These are phyloP conservation scores for Stagonosporopsis tanaceti DNA, from an alignment of 2,329 filamentous ascomycete species.

Conservation along the genomic window DNA sequence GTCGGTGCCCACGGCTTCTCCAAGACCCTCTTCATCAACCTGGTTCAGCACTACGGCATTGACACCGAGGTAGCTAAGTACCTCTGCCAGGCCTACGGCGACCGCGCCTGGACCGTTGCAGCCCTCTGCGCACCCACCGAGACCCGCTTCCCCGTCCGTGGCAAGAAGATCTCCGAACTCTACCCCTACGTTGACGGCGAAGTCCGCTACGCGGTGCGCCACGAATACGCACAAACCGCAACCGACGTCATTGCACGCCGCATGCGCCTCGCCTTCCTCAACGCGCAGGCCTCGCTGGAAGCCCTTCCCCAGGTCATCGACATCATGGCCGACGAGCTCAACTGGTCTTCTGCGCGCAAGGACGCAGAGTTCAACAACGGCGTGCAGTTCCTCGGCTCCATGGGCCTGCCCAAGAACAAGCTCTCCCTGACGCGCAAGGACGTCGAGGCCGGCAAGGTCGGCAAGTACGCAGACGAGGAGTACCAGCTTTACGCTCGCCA, in stretches of 20 bases:
- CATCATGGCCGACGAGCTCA: conserved; percentile 83
- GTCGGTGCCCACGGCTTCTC: conserved; percentile 87
- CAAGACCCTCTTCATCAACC: conserved; percentile 91
- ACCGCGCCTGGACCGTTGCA: conserved; percentile 90
- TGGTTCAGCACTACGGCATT: conserved; percentile 91
- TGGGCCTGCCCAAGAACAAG: conserved; percentile 68
- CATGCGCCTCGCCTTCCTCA: conserved; percentile 87
- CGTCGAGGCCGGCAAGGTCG: conserved; percentile 62
- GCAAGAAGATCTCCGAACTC: conserved; percentile 77
- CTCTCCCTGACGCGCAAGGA: conserved; percentile 64
- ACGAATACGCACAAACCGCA: conserved; percentile 92
- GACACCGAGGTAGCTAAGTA: conserved; percentile 94
- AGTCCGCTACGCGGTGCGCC: conserved; percentile 82
- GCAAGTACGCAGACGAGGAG: conserved; percentile 57
- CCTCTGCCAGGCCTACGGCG: conserved; percentile 85
- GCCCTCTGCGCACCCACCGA: conserved; percentile 79
- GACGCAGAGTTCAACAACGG: conserved; percentile 82
- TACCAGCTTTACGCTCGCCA: conserved; percentile 59
- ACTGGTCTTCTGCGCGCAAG: conserved; percentile 77
- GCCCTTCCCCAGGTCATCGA: conserved; percentile 86
- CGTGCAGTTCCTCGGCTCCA: conserved; percentile 65
- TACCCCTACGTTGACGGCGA: conserved; percentile 95
- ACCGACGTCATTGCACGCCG: conserved; percentile 87
- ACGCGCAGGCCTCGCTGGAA: conserved; percentile 88
- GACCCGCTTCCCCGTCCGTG: conserved; percentile 81